phyloP scores from a whole-genome alignment of 1,139 yeast species.

The Insectozyma bohioensis region DNA sequence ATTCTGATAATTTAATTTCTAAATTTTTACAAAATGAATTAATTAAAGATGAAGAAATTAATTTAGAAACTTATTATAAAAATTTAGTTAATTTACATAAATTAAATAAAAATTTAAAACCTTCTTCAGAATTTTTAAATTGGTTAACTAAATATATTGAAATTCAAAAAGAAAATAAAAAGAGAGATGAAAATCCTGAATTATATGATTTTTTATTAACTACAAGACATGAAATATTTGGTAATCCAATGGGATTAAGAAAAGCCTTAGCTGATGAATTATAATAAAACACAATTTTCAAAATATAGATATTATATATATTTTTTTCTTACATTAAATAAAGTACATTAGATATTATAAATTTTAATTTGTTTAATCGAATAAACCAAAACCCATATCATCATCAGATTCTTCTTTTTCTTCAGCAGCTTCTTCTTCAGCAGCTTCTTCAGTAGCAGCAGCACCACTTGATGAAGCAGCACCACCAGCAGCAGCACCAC shows the following conservation, averaged over 20 bases:
- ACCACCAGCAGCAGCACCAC: constrained; percentile 88
- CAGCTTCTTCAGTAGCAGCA: constrained; percentile 68
- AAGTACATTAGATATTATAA: constrained; percentile 2
- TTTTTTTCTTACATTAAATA: constrained; percentile 1
- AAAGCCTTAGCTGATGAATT: constrained; percentile 58
- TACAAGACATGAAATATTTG: constrained; percentile 72
- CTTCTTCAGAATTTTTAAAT: constrained; percentile 41
- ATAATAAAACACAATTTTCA: constrained; percentile 19
- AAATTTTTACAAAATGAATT: constrained; percentile 31
- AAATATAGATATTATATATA: constrained; percentile 2
- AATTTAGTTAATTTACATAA: constrained; percentile 41
- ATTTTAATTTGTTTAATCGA: constrained; percentile 39
- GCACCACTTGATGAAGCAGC: constrained; percentile 67
- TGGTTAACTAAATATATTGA: constrained; percentile 65
- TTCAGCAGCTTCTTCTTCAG: constrained; percentile 60
- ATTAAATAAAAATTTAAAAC: constrained; percentile 22
- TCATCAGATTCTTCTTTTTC: constrained; percentile 58
- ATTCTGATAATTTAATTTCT: constrained; percentile 28
- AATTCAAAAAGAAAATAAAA: constrained; percentile 29
- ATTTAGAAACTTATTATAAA: constrained; percentile 43
- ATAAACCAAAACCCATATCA: constrained; percentile 55
- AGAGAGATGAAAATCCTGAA: constrained; percentile 28
- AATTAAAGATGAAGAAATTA: constrained; percentile 27
- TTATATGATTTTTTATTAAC: constrained; percentile 47
- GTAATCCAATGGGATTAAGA: constrained; percentile 72